Evolutionary conservation across 2,329 filamentous ascomycete genomes (phyloP), one percentile per base, ranked within the genome.

Genomic region (Pseudocercospora pini-densiflorae): DNA sequence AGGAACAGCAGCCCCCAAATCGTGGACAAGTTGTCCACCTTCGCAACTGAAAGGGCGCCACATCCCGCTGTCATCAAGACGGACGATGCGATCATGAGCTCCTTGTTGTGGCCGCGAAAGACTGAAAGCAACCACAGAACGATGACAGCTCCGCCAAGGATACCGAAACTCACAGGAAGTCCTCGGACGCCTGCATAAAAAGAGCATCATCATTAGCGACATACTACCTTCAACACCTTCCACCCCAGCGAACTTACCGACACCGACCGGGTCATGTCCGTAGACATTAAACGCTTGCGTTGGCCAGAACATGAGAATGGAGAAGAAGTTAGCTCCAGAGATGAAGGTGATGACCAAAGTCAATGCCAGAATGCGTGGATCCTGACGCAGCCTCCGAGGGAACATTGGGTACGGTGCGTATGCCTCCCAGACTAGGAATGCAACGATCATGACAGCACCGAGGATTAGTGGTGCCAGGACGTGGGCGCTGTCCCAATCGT

Each of bases 61-160:
- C 73, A 76, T 0, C 83, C 88, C 16, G 87, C 88, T 0, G 89
- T 91, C 89, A 91, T 91, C 23, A 91, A 71, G 8, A 86, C 75
- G 2, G 87, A 89, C 60, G 86, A 86, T 12, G 82, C 76, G 55
- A 90, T 85, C 78, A 91, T 83, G 45, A 91, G 79, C 69, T 84
- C 83, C 66, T 85, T 85, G 72, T 88, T 90, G 64, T 85, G 84
- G 6, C 88, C 88, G 45, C 82, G 82, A 70, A 88, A 84, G 9
- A 85, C 76, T 19, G 85, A 86, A n/a, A 91, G 80, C 2, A 90
- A 79, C 69, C 81, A 81, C 0, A 91, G 81, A 1, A 87, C 84
- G 66, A 89, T 80, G 61, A 85, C 84, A 19, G 88, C 88, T 9
- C 89, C 89, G 23, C 78, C 78, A 23, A 91, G 80, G 71, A 91